Evolutionary conservation across 768 basidiomycete genomes (phyloP).

Genomic region (Boletus coccyginus): DNA sequence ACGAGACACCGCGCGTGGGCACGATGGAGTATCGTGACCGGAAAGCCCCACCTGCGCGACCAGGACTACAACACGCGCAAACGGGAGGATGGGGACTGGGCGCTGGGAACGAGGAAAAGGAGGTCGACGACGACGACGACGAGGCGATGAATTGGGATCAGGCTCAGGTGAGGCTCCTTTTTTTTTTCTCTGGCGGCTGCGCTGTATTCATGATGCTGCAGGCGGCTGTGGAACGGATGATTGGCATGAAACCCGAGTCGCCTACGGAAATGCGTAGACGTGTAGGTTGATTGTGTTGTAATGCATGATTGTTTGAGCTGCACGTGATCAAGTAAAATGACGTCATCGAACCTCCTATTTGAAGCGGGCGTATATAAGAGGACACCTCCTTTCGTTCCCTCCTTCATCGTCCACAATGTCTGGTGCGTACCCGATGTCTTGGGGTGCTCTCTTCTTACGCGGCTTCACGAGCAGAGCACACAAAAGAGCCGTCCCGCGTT

Average conservation of each 20-base stretch:
- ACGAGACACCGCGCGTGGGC: slow-evolving; percentile 53
- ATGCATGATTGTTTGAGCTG: background rate
- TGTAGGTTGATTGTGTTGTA: slow-evolving; percentile 15
- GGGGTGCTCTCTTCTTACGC: background rate
- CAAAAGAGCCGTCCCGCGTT: slow-evolving; percentile 45
- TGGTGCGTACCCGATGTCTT: background rate
- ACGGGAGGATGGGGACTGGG: slow-evolving; percentile 79
- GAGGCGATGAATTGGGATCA: slow-evolving; percentile 67
- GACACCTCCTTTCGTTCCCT: background rate
- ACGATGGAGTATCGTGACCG: slow-evolving; percentile 38
- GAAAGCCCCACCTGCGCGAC: slow-evolving; percentile 28
- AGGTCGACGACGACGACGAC: slow-evolving; percentile 66
- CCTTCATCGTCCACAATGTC: slow-evolving; percentile 7
- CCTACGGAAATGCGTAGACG: slow-evolving; percentile 28
- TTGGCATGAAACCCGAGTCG: slow-evolving; percentile 44
- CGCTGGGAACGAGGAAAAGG: slow-evolving; percentile 53
- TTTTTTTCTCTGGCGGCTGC: background rate
- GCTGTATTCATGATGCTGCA: slow-evolving; percentile 17
- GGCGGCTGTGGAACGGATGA: slow-evolving; percentile 59
- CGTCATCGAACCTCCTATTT: slow-evolving; percentile 12
- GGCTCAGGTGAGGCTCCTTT: slow-evolving; percentile 48
- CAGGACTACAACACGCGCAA: slow-evolving; percentile 41
- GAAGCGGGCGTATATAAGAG: background rate
- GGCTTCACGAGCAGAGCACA: slow-evolving; percentile 17
- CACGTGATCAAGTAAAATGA: slow-evolving; percentile 12